phyloP scores from a whole-genome alignment of 768 basidiomycete genomes.

The Cytidiella melzeri region DNA sequence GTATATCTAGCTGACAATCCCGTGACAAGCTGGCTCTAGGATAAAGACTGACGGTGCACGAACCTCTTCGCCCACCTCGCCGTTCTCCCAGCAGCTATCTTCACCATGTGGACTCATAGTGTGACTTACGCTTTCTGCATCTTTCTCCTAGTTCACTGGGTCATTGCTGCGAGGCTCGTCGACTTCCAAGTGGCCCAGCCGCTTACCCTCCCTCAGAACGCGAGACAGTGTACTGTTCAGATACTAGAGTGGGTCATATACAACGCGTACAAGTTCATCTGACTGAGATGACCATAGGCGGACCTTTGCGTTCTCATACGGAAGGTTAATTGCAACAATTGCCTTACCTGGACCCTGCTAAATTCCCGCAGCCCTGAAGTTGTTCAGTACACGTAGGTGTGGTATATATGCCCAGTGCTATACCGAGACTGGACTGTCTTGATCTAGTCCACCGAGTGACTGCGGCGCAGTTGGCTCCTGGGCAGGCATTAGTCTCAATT shows the following conservation, averaged over 20 bases:
- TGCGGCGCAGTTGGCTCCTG: conserved; percentile 67
- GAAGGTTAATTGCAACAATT: conserved; percentile 36
- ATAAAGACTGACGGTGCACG: no score
- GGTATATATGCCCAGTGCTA: not conserved
- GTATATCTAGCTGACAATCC: no score
- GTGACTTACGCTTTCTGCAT: conserved; percentile 1
- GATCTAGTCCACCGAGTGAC: conserved; percentile 62
- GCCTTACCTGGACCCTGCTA: not conserved
- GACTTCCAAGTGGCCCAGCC: conserved; percentile 73
- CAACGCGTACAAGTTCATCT: no score
- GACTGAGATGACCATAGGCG: conserved; percentile 34
- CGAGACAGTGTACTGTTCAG: conserved; percentile 55
- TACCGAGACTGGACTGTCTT: conserved; percentile 13
- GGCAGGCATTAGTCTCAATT: conserved; percentile 69
- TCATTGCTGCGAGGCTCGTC: conserved; percentile 29
- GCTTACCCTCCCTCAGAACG: conserved; percentile 52
- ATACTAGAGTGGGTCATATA: conserved; percentile 51
- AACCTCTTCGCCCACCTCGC: no score
- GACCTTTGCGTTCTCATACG: conserved; percentile 69
- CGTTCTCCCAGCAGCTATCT: no score
- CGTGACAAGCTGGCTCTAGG: no score
- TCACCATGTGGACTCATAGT: not conserved
- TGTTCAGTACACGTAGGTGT: conserved; percentile 46
- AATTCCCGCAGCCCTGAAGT: conserved; percentile 46
- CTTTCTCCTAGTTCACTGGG: conserved; percentile 5